Conservation (phyloP, 768 basidiomycete species). For the Xerocomus brunneocitrinus region DNA sequence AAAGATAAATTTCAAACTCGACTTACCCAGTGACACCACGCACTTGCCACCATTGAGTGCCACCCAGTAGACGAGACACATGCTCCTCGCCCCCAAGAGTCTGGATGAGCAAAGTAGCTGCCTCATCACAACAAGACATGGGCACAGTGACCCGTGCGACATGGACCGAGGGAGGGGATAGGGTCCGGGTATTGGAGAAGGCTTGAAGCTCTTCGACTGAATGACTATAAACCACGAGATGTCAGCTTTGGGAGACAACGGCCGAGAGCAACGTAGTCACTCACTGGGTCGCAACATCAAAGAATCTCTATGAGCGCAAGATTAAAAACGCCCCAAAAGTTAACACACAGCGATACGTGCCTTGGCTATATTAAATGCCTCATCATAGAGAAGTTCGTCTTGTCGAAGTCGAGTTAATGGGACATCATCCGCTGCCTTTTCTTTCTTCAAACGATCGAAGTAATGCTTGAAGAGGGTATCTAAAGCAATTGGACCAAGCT, state of each 20-base stretch:
- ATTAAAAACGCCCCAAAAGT: neutral
- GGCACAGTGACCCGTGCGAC: conserved; percentile 70
- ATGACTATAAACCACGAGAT: conserved; percentile 44
- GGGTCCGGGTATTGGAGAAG: conserved; percentile 78
- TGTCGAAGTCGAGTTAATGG: conserved; percentile 50
- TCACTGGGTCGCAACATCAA: conserved; percentile 67
- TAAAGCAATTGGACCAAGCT: conserved; percentile 66
- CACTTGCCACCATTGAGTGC: conserved; percentile 98
- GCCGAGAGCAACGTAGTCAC: conserved; percentile 17
- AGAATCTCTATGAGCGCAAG: conserved; percentile 52
- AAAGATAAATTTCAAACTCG: conserved; percentile 3
- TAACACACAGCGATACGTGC: conserved; percentile 32
- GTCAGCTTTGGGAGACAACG: neutral
- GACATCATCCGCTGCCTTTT: conserved; percentile 34
- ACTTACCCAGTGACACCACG: conserved; percentile 74
- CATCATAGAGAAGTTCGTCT: conserved; percentile 78
- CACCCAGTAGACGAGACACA: conserved; percentile 70
- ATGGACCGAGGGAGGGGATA: conserved; percentile 80
- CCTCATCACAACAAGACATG: conserved; percentile 67
- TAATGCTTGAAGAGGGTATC: conserved; percentile 86
- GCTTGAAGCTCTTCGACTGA: conserved; percentile 78
- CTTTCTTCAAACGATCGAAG: conserved; percentile 57
- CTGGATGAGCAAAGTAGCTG: conserved; percentile 66
- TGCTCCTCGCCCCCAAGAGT: conserved; percentile 83
- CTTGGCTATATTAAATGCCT: conserved; percentile 74